phyloP scores from a whole-genome alignment of 805 yeast genomes.

The Metschnikowia drakensbergensis region DNA sequence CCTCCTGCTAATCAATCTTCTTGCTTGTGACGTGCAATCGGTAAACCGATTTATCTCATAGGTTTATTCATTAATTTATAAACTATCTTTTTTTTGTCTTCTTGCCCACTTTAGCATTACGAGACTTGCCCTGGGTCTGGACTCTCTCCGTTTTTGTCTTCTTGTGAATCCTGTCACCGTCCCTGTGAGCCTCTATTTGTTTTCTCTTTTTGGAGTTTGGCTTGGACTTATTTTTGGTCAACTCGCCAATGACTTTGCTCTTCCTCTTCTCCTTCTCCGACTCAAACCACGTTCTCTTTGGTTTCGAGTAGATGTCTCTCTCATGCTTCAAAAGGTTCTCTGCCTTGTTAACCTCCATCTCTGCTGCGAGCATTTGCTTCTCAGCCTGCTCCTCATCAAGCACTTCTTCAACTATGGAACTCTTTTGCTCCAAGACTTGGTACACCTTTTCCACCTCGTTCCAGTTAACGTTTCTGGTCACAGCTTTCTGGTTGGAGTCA shows the following conservation, averaged over 20 bases:
- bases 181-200: conserved; percentile 56
- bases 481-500: conserved; percentile 48
- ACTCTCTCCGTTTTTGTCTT: conserved; percentile 75
- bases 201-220: conserved; percentile 70
- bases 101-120: conserved; percentile 13
- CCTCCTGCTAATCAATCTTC: too few species aligned
- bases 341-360: conserved; percentile 84
- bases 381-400: conserved; percentile 84
- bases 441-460: conserved; percentile 67
- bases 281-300: conserved; percentile 97
- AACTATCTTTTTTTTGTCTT: conserved; percentile 8
- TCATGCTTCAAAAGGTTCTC: conserved; percentile 77
- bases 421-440: conserved; percentile 56
- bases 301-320: conserved; percentile 81
- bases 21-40: too few species aligned
- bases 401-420: conserved; percentile 65
- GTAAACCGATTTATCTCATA: too few species aligned
- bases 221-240: conserved; percentile 50
- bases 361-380: conserved; percentile 83
- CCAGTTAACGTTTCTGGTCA: conserved; percentile 95
- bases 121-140: conserved; percentile 17
- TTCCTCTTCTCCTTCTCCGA: conserved; percentile 50
- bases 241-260: conserved; percentile 33
- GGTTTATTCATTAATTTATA: not conserved
- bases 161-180: conserved; percentile 60